These are phyloP conservation scores for Sisymbrium altissimum DNA, from an alignment of 345 rosid species.

Conservation along the genomic window DNA sequence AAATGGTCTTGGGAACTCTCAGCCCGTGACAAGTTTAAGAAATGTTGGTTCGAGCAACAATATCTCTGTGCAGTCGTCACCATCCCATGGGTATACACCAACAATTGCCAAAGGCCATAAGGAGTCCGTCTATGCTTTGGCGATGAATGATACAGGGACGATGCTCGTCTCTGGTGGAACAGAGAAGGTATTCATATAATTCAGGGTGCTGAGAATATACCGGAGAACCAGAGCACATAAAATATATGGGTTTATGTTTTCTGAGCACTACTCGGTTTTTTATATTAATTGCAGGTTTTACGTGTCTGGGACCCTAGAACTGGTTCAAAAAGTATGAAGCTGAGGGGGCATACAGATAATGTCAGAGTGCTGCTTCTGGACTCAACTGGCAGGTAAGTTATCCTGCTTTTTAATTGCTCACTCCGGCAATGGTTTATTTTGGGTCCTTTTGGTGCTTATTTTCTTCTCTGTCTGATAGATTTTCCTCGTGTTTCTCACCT, in stretches of 20 bases:
- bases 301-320: constrained; percentile 99
- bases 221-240: background rate
- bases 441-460: background rate
- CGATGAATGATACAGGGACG: constrained; percentile 86
- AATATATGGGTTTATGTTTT: background rate
- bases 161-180: constrained; percentile 99
- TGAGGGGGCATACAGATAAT: constrained; percentile 96
- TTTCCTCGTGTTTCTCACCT: constrained; percentile 11
- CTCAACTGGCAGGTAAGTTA: constrained; percentile 82
- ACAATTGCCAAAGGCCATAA: constrained; percentile 94
- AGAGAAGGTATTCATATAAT: constrained; percentile 67
- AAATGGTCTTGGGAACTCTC: constrained; percentile 53
- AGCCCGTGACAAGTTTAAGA: constrained; percentile 69
- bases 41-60: constrained; percentile 79
- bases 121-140: constrained; percentile 98
- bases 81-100: constrained; percentile 75
- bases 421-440: background rate
- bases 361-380: constrained; percentile 90
- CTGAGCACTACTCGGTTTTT: constrained; percentile 4
- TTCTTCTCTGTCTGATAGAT: constrained; percentile 14
- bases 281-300: constrained; percentile 60
- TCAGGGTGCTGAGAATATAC: background rate
- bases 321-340: constrained; percentile 93
- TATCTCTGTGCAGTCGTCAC: constrained; percentile 65
- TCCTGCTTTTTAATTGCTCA: background rate